phyloP scores from a whole-genome alignment of 805 yeast species.

The Tetrapisispora fleetii region DNA sequence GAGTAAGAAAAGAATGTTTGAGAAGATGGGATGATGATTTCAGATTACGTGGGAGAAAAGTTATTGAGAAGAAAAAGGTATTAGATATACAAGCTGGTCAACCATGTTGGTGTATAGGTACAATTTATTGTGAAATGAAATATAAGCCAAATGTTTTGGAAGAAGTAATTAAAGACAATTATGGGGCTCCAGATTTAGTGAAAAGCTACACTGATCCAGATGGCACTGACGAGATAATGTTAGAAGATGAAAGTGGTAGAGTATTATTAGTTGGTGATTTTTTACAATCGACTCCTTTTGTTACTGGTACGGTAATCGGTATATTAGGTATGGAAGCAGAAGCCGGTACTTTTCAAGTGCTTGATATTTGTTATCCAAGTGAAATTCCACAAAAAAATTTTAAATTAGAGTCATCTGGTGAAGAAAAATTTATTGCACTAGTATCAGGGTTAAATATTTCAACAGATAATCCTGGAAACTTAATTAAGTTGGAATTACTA shows the following conservation, averaged over 20 bases:
- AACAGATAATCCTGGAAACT: conserved; percentile 33
- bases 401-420: conserved; percentile 11
- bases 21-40: conserved; percentile 49
- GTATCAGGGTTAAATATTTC: conserved; percentile 66
- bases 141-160: conserved; percentile 76
- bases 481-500: conserved; percentile 45
- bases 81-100: conserved; percentile 34
- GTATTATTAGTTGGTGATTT: conserved; percentile 58
- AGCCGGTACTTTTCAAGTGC: conserved; percentile 74
- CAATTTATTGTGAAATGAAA: conserved; percentile 73
- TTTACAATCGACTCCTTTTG: conserved; percentile 47
- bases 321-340: conserved; percentile 76
- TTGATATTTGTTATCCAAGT: conserved; percentile 69
- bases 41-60: conserved; percentile 29
- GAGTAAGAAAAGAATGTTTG: conserved; percentile 37
- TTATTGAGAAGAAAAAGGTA: conserved; percentile 34
- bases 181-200: conserved; percentile 34
- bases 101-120: conserved; percentile 76
- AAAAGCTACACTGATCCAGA: conserved; percentile 45
- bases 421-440: conserved; percentile 46
- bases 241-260: conserved; percentile 92
- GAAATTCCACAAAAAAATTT: conserved; percentile 44
- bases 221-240: conserved; percentile 48
- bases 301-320: conserved; percentile 86
- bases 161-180: conserved; percentile 56